Evolutionary conservation across 1,284 basidiomycete species (phyloP).

Genomic region (Ganoderma multipileum): DNA sequence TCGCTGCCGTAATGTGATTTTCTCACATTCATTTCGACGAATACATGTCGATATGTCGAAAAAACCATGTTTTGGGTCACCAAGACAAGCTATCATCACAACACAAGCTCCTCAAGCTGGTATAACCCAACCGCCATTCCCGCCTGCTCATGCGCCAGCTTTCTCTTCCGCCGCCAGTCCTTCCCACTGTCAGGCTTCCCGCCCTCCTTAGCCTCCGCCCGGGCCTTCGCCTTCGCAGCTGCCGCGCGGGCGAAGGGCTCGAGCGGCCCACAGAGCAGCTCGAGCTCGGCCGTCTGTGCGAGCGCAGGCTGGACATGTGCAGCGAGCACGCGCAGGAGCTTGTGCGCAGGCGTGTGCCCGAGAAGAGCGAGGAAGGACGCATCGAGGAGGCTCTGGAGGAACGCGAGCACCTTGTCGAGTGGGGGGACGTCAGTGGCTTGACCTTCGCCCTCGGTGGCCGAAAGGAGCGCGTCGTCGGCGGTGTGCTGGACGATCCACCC

Average conservation of each 20-base stretch:
- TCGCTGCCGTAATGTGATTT: neutral
- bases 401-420: slow-evolving; percentile 61
- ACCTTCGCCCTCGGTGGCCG: neutral
- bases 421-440: slow-evolving; percentile 27
- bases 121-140: slow-evolving; percentile 67
- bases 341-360: slow-evolving; percentile 62
- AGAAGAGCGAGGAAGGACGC: slow-evolving; percentile 71
- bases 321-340: slow-evolving; percentile 54
- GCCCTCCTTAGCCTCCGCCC: slow-evolving; percentile 45
- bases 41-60: neutral
- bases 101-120: slow-evolving; percentile 70
- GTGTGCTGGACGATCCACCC: slow-evolving; percentile 57
- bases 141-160: slow-evolving; percentile 57
- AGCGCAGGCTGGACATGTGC: slow-evolving; percentile 62
- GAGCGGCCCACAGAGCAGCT: slow-evolving; percentile 63
- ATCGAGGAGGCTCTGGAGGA: slow-evolving; percentile 71
- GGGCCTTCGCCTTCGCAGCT: slow-evolving; percentile 51
- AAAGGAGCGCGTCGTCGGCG: slow-evolving; percentile 32
- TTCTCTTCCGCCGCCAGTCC: slow-evolving; percentile 67
- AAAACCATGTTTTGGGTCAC: no score
- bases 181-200: slow-evolving; percentile 43
- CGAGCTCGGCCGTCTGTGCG: slow-evolving; percentile 51
- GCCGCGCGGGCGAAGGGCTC: slow-evolving; percentile 58
- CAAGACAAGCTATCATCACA: slow-evolving; percentile 35
- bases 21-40: neutral